Percentiles rank a stretch among this genome's conserved stretches.
Conservation (phyloP, 176 grass and related monocot genomes). For the Thalia dealbata region DNA sequence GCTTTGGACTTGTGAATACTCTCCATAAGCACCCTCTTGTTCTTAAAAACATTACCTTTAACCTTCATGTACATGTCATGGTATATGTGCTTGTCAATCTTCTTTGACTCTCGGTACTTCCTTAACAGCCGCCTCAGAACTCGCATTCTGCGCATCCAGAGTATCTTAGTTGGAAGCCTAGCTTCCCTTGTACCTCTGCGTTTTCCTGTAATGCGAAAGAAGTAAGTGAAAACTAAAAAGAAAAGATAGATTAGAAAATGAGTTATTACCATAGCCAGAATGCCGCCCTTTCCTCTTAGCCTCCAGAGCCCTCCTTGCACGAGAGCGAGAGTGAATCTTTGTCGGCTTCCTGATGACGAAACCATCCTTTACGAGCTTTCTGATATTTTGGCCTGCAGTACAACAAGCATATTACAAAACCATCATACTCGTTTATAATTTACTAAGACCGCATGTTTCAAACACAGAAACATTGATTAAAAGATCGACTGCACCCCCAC, state of each 20-base stretch:
- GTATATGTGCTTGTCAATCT: conserved; percentile 10
- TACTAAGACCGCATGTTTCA: too few relatives aligned
- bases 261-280: conserved; percentile 6
- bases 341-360: conserved; percentile 5
- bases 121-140: neutral
- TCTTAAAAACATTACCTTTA: conserved; percentile 13
- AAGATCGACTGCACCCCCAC: too few relatives aligned
- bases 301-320: conserved; percentile 7
- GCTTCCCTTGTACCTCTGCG: conserved; percentile 9
- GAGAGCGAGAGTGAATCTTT: conserved; percentile 4
- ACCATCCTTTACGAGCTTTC: conserved; percentile 7
- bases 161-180: conserved; percentile 9
- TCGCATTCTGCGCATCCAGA: conserved; percentile 12
- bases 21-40: conserved; percentile 7
- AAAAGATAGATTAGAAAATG: neutral
- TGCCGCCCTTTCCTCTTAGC: conserved; percentile 7
- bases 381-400: conserved; percentile 12
- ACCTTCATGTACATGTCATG: conserved; percentile 14
- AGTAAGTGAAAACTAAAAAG: neutral
- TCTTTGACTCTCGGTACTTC: conserved; percentile 8
- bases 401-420: too few relatives aligned
- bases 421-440: too few relatives aligned
- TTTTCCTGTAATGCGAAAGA: neutral
- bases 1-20: conserved; percentile 9
- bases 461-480: too few relatives aligned